Evolutionary conservation across 192 early-diverging fungal species (phyloP).

Genomic region (Linnemannia exigua): DNA sequence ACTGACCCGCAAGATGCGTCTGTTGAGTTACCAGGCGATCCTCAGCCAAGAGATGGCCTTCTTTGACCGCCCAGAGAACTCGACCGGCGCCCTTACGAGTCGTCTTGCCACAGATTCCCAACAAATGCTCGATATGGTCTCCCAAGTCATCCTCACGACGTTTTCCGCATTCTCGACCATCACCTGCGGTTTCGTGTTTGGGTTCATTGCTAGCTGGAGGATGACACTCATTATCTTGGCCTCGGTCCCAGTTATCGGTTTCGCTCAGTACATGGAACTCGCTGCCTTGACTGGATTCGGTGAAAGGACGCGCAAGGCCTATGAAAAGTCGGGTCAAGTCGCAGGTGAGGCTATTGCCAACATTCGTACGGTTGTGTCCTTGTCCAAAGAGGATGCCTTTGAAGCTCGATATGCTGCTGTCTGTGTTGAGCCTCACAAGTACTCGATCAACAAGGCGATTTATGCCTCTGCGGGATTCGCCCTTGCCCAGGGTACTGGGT

Average conservation of each 20-base stretch:
- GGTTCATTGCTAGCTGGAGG: conserved; percentile 70
- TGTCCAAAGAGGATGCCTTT: conserved; percentile 60
- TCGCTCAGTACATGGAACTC: conserved; percentile 74
- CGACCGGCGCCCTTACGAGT: conserved; percentile 78
- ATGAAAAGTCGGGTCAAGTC: conserved; percentile 73
- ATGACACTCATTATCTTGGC: conserved; percentile 73
- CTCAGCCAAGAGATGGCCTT: conserved; percentile 80
- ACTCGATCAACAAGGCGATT: conserved; percentile 51
- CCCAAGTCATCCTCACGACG: conserved; percentile 34
- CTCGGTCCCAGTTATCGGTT: conserved; percentile 75
- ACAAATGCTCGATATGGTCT: conserved; percentile 52
- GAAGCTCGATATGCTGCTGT: conserved; percentile 51
- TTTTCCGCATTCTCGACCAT: conserved; percentile 23
- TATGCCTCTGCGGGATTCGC: conserved; percentile 61
- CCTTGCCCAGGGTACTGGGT: conserved; percentile 63
- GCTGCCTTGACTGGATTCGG: conserved; percentile 64
- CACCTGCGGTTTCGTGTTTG: conserved; percentile 50
- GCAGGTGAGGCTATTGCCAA: conserved; percentile 83
- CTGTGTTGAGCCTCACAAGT: conserved; percentile 59
- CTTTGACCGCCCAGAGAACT: conserved; percentile 80
- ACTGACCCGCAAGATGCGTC: conserved; percentile 73
- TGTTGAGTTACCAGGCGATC: conserved; percentile 72
- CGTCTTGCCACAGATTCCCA: conserved; percentile 79
- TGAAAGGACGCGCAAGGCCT: conserved; percentile 70
- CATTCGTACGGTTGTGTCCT: conserved; percentile 81